phyloP scores from a whole-genome alignment of 2,329 filamentous ascomycete species.

The Colletotrichum chlorophyti region DNA sequence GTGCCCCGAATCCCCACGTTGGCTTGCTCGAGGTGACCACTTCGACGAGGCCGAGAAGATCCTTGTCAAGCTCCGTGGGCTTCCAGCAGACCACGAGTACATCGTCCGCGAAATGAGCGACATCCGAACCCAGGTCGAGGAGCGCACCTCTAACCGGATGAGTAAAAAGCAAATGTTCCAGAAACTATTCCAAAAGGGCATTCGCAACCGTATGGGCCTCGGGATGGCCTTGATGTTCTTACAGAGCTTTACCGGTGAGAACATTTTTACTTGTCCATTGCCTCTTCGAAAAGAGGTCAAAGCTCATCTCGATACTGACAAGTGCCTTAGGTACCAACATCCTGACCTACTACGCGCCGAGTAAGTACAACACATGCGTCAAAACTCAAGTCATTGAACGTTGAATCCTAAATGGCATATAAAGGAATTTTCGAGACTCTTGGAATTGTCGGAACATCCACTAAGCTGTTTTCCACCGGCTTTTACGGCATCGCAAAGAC shows the following conservation, averaged over 20 bases:
- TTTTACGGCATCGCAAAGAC: conserved; percentile 49
- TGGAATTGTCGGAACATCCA: conserved; percentile 40
- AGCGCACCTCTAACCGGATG: conserved; percentile 41
- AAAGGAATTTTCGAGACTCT: conserved; percentile 46
- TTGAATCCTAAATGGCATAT: no score
- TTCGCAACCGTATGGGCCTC: conserved; percentile 54
- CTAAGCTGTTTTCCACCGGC: conserved; percentile 45
- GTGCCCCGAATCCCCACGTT: conserved; percentile 47
- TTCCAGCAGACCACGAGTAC: conserved; percentile 26
- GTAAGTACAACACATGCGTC: no score
- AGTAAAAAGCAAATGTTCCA: conserved; percentile 37
- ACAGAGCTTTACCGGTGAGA: conserved; percentile 39
- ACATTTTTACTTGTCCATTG: not conserved
- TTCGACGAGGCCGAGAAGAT: conserved; percentile 47
- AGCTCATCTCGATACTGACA: no score
- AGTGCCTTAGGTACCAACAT: conserved; percentile 59
- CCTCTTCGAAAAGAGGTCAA: no score
- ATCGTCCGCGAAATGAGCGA: conserved; percentile 58
- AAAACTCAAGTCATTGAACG: no score
- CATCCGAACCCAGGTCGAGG: conserved; percentile 63
- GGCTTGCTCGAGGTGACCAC: conserved; percentile 41
- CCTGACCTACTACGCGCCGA: conserved; percentile 62
- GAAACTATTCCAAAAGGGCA: conserved; percentile 44
- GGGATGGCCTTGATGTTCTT: conserved; percentile 58
- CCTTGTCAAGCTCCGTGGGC: conserved; percentile 42